Evolutionary conservation across 106 monocot species (phyloP), one percentile per base, ranked within the genome.

Genomic region (Xerophyta viscosa): DNA sequence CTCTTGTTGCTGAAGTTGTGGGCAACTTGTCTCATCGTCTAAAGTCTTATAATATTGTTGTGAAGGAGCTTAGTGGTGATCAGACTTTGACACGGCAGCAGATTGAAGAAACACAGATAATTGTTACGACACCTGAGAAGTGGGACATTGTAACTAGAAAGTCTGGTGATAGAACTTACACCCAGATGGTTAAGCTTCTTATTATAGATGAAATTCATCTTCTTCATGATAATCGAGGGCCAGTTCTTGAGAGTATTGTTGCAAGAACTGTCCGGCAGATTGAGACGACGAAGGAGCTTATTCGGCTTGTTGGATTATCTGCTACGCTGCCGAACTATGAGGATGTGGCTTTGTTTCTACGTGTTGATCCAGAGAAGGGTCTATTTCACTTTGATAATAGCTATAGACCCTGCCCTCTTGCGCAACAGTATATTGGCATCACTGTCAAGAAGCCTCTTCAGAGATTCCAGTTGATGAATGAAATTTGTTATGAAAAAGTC

Each of bases 251-350:
- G 49, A 70, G 70, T 65, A 69, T 77, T 56, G 65, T 77, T 59
- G 76, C 76, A 26, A 64, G 76, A 15, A 77, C 76, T 3, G 82
- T 98, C 22, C 76, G 69, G 30, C 76, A 77, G 54, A 56, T 77
- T 37, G 76, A 77, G 41, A 65, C 58, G 8, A 70, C 70, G 0
- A 64, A 70, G 43, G 69, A 69, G 24, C 69, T 64, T 27, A 77
- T 77, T 29, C 62, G 76, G 14, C 52, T 77, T 11, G 89, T 98
- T 54, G 98, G 98, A 20, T 60, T 98, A 15, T 90, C 90, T 23
- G 98, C 98, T 43, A 98, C 98, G 31, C 82, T 98, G 8, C 98
- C 98, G 19, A 98, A 98, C 60, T 86, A 98, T 70, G 89, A 90
- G 62, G 98, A 98, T 58, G 98, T 98, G 18, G 98, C 86, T 26